A percentile compares a stretch with the other conserved stretches of the same genome.
Conservation (phyloP, 768 basidiomycete species). For the Hortiboletus campestris region DNA sequence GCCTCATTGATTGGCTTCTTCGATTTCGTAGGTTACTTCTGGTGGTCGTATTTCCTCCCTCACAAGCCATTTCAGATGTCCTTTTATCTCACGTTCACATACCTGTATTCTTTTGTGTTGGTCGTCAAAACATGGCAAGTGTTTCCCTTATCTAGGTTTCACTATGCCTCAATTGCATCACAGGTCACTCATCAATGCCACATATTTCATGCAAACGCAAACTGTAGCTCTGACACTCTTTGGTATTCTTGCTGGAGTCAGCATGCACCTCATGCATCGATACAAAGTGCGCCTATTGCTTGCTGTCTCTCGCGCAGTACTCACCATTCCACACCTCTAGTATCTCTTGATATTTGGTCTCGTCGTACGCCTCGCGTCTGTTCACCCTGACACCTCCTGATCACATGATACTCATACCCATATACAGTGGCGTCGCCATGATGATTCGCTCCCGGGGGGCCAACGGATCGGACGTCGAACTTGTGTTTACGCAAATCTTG, state of each 20-base stretch:
- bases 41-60: not conserved
- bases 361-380: conserved; percentile 51
- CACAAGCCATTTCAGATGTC: conserved; percentile 42
- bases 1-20: conserved; percentile 62
- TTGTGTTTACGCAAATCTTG: conserved; percentile 66
- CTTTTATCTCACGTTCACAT: conserved; percentile 69
- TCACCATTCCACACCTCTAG: conserved; percentile 21
- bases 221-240: conserved; percentile 61
- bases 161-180: conserved; percentile 5
- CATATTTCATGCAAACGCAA: conserved; percentile 64
- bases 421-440: conserved; percentile 53
- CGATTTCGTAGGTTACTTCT: conserved; percentile 45
- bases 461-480: conserved; percentile 48
- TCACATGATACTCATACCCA: not conserved
- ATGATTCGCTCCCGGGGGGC: conserved; percentile 74
- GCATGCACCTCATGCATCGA: conserved; percentile 51
- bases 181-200: conserved; percentile 55
- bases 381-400: not conserved
- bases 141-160: not conserved
- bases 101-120: conserved; percentile 67
- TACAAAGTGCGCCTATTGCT: conserved; percentile 44
- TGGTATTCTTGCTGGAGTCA: conserved; percentile 56
- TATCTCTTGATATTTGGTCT: conserved; percentile 56
- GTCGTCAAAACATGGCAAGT: conserved; percentile 49
- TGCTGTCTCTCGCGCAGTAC: not conserved